Evolutionary conservation across 2,329 filamentous ascomycete genomes (phyloP), one percentile per base, ranked within the genome.

Genomic region (Westerdykella sp.): DNA sequence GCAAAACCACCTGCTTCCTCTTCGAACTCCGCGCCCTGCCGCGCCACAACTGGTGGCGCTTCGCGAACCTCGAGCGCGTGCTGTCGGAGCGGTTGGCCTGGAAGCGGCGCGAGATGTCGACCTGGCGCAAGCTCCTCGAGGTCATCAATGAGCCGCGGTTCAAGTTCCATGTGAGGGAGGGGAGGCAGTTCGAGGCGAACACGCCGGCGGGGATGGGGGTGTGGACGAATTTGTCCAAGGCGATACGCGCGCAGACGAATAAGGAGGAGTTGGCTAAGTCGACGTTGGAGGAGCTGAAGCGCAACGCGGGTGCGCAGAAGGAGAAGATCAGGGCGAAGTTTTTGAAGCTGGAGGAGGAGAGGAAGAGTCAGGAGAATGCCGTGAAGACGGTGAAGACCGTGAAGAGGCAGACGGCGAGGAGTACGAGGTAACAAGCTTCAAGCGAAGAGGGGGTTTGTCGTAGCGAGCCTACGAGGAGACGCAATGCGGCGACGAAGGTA

Each of bases 121-220:
- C 50, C 0, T 47, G 49, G 30, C 53, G 38, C 34, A 44, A 51
- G 2, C 39, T 60, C 14, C 35, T 47, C 6, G 56, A 60, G 12
- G 46, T 65, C 1, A 11, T 63, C 11, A 55, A 50, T 4, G 63
- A 67, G 40, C 59, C 58, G 1, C 37, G 63, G 4, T 61, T 48
- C 36, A 66, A 63, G 39, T 66, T 66, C 37, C 65, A 64, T 40
- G 61, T 67, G 2, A 65, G 62, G 38, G 61, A 64, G 21, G 62
- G 63, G 1, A 49, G 50, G 22, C 36, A 48, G 23, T 64, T 57
- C 40, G 64, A 57, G 10, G 51, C 57, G 37, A 60, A 54, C 45
- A 62, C 56, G 12, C n/a, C 32, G 4, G 25, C 25, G 7, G 53
- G 58, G 5, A 61, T 62, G 4, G 63, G 63, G 0, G 60, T 67